Percentiles rank a stretch among this genome's conserved stretches.
Conservation (phyloP, 1,284 basidiomycete species). For the Apiotrichum porosum region DNA sequence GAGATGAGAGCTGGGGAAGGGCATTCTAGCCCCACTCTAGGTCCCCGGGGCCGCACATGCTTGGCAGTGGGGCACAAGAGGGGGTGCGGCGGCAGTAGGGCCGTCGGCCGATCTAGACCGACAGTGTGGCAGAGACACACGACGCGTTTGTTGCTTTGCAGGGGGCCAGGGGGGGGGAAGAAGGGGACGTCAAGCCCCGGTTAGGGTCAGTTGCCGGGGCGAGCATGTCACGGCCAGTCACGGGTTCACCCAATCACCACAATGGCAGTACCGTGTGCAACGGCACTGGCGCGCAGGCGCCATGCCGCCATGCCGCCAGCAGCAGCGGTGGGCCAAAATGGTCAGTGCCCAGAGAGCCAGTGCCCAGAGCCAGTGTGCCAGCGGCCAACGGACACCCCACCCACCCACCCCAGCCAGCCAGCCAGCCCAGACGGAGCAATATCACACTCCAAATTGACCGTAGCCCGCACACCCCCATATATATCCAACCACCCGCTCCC, state of each 20-base stretch:
- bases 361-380: not conserved
- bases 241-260: too few relatives aligned
- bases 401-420: not conserved
- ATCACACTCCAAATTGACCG: constrained; percentile 1
- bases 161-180: too few relatives aligned
- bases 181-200: too few relatives aligned
- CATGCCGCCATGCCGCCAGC: too few relatives aligned
- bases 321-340: too few relatives aligned
- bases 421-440: not conserved
- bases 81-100: not conserved
- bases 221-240: too few relatives aligned
- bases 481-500: not conserved
- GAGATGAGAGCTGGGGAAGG: not conserved
- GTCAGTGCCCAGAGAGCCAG: not conserved
- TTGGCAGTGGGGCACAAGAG: not conserved
- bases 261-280: too few relatives aligned
- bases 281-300: too few relatives aligned
- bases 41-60: not conserved
- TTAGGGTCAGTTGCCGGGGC: too few relatives aligned
- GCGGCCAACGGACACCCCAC: not conserved
- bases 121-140: not conserved
- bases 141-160: too few relatives aligned
- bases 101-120: constrained; percentile 6
- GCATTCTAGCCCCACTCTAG: not conserved
- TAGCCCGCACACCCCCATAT: not conserved